phyloP scores from a whole-genome alignment of 1,284 basidiomycete genomes.

The Leccinum griseonigrum region DNA sequence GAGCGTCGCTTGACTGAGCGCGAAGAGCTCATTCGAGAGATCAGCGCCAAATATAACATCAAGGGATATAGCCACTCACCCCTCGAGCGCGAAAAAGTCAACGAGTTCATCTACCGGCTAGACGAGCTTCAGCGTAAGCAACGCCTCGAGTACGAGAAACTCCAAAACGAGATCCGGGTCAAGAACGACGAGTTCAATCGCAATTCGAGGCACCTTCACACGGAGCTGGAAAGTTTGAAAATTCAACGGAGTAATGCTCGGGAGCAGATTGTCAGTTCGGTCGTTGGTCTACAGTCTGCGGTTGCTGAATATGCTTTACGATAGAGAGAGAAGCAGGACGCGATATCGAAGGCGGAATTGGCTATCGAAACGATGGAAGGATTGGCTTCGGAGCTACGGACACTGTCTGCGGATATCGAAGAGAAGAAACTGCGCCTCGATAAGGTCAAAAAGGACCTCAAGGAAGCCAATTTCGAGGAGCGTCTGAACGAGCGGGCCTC shows the following conservation, averaged over 20 bases:
- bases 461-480: conserved; percentile 65
- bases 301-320: conserved; percentile 7
- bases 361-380: conserved; percentile 56
- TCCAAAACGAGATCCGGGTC: conserved; percentile 57
- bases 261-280: conserved; percentile 57
- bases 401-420: conserved; percentile 62
- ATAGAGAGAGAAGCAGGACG: conserved; percentile 50
- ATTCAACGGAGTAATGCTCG: conserved; percentile 50
- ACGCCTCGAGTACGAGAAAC: conserved; percentile 51
- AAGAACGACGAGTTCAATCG: conserved; percentile 60
- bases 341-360: conserved; percentile 52
- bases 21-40: conserved; percentile 71
- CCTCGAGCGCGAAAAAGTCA: conserved; percentile 63
- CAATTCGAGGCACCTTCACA: conserved; percentile 51
- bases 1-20: conserved; percentile 71
- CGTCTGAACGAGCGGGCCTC: conserved; percentile 59
- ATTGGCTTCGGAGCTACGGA: conserved; percentile 56
- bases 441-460: conserved; percentile 58
- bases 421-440: conserved; percentile 62
- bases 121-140: conserved; percentile 58
- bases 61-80: conserved; percentile 70
- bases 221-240: conserved; percentile 52
- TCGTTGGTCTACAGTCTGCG: background rate
- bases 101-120: conserved; percentile 66
- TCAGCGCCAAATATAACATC: conserved; percentile 68